These are phyloP conservation scores for Condylostoma magnum DNA, from an alignment of 169 alveolate genomes.

Conservation along the genomic window DNA sequence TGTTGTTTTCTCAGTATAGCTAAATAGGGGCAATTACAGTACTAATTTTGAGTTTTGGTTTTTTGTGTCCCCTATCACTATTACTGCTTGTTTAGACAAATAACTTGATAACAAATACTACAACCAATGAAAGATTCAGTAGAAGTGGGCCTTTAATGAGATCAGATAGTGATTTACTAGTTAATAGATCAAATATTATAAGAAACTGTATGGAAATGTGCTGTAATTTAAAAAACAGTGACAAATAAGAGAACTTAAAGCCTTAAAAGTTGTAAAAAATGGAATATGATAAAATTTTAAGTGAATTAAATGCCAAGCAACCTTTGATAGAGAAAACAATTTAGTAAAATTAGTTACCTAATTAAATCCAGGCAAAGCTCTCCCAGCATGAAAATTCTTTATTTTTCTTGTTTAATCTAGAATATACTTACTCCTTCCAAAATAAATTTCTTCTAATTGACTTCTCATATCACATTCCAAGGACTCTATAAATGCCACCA, in stretches of 20 bases:
- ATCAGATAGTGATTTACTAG: slow-evolving; percentile 17
- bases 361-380: too few species aligned
- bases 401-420: slow-evolving; percentile 28
- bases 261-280: too few species aligned
- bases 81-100: slow-evolving; percentile 11
- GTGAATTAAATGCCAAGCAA: too few species aligned
- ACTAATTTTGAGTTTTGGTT: neutral
- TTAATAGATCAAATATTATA: neutral
- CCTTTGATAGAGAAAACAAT: too few species aligned
- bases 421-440: slow-evolving; percentile 51
- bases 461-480: slow-evolving; percentile 51
- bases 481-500: slow-evolving; percentile 43
- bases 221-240: too few species aligned
- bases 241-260: too few species aligned
- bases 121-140: slow-evolving; percentile 28
- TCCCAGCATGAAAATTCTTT: slow-evolving; percentile 17
- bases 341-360: too few species aligned
- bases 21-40: neutral
- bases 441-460: slow-evolving; percentile 48
- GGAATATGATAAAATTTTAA: too few species aligned
- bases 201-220: slow-evolving; percentile 19
- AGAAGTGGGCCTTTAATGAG: too few species aligned
- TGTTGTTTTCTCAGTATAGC: neutral
- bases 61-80: neutral
- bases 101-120: slow-evolving; percentile 8